Conservation (phyloP, 2,329 filamentous ascomycete genomes). For the Pseudogymnoascus sp. region DNA sequence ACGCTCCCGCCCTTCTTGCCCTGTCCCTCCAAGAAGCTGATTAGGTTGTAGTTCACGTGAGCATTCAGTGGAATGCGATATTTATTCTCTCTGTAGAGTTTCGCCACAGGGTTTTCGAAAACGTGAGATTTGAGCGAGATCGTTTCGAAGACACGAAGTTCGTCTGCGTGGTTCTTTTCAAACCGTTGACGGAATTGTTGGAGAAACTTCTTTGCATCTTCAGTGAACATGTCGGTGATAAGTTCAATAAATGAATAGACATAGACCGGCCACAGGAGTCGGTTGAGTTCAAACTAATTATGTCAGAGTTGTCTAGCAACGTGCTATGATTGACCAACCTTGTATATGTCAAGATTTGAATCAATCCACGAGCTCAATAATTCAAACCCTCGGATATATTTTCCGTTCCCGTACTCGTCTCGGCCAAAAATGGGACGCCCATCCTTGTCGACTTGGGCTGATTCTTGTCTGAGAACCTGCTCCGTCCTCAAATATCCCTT, state of each 20-base stretch:
- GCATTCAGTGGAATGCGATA: constrained; percentile 87
- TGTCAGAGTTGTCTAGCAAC: constrained; percentile 17
- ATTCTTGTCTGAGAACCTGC: constrained; percentile 85
- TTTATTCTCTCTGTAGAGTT: constrained; percentile 75
- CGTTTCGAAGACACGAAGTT: constrained; percentile 65
- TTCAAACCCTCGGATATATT: constrained; percentile 68
- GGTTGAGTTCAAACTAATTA: constrained; percentile 69
- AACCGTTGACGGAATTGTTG: constrained; percentile 60
- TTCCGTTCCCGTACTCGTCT: constrained; percentile 62
- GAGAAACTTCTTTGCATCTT: constrained; percentile 68
- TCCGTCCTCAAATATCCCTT: constrained; percentile 92
- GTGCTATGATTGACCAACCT: constrained; percentile 43
- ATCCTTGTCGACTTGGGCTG: constrained; percentile 70
- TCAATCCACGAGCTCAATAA: constrained; percentile 78
- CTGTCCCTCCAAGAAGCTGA: constrained; percentile 85
- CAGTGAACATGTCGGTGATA: constrained; percentile 59
- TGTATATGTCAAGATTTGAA: constrained; percentile 88
- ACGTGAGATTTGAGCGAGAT: constrained; percentile 73
- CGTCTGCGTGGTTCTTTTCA: constrained; percentile 68
- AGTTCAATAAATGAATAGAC: constrained; percentile 87
- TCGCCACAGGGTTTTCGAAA: constrained; percentile 65
- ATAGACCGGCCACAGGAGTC: constrained; percentile 87
- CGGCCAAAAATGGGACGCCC: constrained; percentile 62
- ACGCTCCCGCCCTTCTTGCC: constrained; percentile 70
- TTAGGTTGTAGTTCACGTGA: constrained; percentile 71